Conservation (phyloP, 768 basidiomycete species). For the Cubamyces lactineus region DNA sequence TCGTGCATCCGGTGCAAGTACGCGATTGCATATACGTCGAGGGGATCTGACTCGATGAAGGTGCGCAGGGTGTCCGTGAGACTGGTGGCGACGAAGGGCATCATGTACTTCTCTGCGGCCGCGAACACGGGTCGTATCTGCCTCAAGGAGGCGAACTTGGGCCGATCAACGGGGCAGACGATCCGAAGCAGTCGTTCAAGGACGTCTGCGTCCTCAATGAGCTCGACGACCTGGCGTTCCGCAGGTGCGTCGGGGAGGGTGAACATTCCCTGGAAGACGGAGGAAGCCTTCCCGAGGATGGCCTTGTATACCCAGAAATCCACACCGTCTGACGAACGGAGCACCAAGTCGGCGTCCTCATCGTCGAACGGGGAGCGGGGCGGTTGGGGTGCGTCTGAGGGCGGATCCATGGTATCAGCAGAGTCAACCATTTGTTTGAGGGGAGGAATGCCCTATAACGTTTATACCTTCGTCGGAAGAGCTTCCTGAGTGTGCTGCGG, state of each 20-base stretch:
- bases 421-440: too few relatives aligned
- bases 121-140: conserved; percentile 17
- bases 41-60: neutral
- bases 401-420: too few relatives aligned
- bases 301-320: conserved; percentile 48
- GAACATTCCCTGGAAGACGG: conserved; percentile 41
- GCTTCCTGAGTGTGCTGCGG: too few relatives aligned
- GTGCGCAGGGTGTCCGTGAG: neutral
- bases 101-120: conserved; percentile 26
- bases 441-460: too few relatives aligned
- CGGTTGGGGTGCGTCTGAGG: neutral
- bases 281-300: conserved; percentile 46
- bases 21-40: conserved; percentile 3
- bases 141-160: conserved; percentile 11
- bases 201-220: conserved; percentile 17
- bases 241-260: conserved; percentile 2
- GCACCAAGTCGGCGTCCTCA: conserved; percentile 44
- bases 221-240: neutral
- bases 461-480: too few relatives aligned
- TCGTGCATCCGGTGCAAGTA: neutral
- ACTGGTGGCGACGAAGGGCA: neutral
- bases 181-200: conserved; percentile 16
- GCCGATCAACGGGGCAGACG: conserved; percentile 17
- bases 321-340: conserved; percentile 46
- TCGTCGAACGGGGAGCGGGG: conserved; percentile 39